Evolutionary conservation across 768 basidiomycete genomes (phyloP).

Genomic region (Holtermannia corniformis): DNA sequence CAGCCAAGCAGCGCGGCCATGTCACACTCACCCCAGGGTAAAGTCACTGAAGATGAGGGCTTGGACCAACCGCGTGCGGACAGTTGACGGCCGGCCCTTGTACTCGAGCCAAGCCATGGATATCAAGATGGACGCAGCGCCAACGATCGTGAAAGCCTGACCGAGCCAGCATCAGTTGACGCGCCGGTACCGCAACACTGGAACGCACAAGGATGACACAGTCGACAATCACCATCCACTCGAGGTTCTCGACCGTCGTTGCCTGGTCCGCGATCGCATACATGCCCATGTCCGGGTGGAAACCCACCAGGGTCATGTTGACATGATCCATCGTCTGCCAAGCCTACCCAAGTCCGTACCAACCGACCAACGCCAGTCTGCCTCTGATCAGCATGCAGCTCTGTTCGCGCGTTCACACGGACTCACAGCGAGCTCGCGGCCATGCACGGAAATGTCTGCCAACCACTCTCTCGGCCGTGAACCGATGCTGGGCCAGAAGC

Average conservation of each 20-base stretch:
- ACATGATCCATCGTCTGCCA: background rate
- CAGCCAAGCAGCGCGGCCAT: background rate
- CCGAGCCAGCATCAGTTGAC: too few species aligned
- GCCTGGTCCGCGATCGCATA: too few species aligned
- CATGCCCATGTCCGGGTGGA: background rate
- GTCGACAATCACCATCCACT: slow-evolving; percentile 31
- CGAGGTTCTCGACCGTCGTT: slow-evolving; percentile 3
- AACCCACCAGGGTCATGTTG: background rate
- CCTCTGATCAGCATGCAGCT: too few species aligned
- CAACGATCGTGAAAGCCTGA: slow-evolving; percentile 31
- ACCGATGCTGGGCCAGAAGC: too few species aligned
- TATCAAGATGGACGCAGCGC: slow-evolving; percentile 25
- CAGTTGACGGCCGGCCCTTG: slow-evolving; percentile 28
- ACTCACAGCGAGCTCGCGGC: too few species aligned
- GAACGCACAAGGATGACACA: slow-evolving; percentile 24
- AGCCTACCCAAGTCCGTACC: too few species aligned
- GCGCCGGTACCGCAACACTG: background rate
- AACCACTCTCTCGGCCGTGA: too few species aligned
- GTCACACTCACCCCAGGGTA: slow-evolving; percentile 28
- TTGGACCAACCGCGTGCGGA: slow-evolving; percentile 37
- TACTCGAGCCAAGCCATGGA: slow-evolving; percentile 31
- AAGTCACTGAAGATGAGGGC: slow-evolving; percentile 35
- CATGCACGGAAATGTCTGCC: too few species aligned
- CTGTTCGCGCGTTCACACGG: too few species aligned
- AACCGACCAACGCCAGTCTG: too few species aligned